Evolutionary conservation across 2,329 filamentous ascomycete genomes (phyloP).

Genomic region (Pezicula rhizophila): DNA sequence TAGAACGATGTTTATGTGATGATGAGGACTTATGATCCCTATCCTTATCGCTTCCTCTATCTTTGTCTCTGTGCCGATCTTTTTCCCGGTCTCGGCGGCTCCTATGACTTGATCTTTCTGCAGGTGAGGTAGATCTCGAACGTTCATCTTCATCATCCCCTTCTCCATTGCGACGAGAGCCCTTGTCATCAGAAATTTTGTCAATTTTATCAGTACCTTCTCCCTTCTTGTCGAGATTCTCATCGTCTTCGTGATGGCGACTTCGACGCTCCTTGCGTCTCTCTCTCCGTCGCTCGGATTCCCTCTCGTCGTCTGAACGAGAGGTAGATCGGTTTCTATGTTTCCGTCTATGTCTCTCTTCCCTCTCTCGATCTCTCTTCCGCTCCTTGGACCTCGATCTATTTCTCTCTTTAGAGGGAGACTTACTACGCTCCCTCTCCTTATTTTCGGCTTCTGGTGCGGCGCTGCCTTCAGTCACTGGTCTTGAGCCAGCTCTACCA

Average conservation of each 20-base stretch:
- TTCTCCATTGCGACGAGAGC: not conserved
- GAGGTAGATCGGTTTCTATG: constrained; percentile 26
- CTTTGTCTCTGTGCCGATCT: constrained; percentile 35
- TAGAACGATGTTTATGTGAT: constrained; percentile 35
- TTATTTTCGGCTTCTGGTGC: constrained; percentile 18
- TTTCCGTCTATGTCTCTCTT: constrained; percentile 22
- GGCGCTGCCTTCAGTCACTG: constrained; percentile 20
- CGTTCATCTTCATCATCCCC: constrained; percentile 44
- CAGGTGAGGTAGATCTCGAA: constrained; percentile 60
- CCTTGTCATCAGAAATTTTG: not conserved
- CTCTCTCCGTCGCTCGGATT: constrained; percentile 25
- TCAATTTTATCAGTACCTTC: constrained; percentile 1
- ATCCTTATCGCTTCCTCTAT: constrained; percentile 35
- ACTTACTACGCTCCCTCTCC: constrained; percentile 20
- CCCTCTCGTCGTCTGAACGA: constrained; percentile 24
- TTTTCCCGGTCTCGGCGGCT: constrained; percentile 54
- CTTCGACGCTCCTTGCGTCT: constrained; percentile 20
- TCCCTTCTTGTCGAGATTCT: constrained; percentile 9
- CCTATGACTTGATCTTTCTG: constrained; percentile 51
- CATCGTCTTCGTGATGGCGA: constrained; percentile 13
- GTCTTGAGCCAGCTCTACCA: constrained; percentile 23
- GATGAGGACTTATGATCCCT: constrained; percentile 35
- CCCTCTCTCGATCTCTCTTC: constrained; percentile 18
- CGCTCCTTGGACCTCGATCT: constrained; percentile 27
- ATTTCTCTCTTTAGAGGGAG: constrained; percentile 17